Evolutionary conservation across 2,329 filamentous ascomycete genomes (phyloP).

Genomic region (Decorospora gaudefroyi): DNA sequence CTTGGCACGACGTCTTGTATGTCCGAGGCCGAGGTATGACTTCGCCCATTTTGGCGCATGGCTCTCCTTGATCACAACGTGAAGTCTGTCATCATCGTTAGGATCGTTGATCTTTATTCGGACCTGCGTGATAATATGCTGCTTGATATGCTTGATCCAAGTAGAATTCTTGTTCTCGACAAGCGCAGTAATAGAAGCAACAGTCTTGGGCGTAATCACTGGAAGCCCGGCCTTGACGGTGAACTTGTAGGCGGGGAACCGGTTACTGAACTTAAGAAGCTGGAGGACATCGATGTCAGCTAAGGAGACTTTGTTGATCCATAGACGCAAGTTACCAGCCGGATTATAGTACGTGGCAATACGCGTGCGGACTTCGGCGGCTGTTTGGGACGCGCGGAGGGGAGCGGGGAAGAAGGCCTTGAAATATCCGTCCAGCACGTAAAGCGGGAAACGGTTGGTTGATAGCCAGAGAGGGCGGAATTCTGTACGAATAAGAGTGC

Average conservation of each 20-base stretch:
- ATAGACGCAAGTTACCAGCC: conserved; percentile 18
- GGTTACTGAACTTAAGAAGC: conserved; percentile 25
- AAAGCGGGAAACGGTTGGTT: conserved; percentile 25
- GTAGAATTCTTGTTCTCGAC: not conserved
- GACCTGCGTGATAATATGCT: conserved; percentile 6
- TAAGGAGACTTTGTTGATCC: conserved; percentile 14
- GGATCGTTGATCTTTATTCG: not conserved
- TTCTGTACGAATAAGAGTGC: conserved; percentile 28
- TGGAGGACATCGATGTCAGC: conserved; percentile 12
- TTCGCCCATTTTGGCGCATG: too few species aligned
- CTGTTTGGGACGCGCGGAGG: not conserved
- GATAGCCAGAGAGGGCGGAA: conserved; percentile 36
- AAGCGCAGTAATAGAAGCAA: not conserved
- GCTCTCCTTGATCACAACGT: not conserved
- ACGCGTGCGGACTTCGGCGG: conserved; percentile 1
- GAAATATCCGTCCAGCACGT: conserved; percentile 22
- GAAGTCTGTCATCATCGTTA: not conserved
- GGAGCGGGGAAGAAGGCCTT: conserved; percentile 26
- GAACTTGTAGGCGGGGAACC: conserved; percentile 24
- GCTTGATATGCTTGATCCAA: conserved; percentile 3
- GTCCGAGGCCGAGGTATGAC: too few species aligned
- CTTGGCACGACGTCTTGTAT: too few species aligned
- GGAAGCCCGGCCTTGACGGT: not conserved
- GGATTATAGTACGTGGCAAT: conserved; percentile 10
- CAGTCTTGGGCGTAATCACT: too few species aligned